Percentiles rank a stretch among this genome's conserved stretches.
phyloP scores from a whole-genome alignment of 352 stramenopile genomes.

The Phytophthora foliorum region DNA sequence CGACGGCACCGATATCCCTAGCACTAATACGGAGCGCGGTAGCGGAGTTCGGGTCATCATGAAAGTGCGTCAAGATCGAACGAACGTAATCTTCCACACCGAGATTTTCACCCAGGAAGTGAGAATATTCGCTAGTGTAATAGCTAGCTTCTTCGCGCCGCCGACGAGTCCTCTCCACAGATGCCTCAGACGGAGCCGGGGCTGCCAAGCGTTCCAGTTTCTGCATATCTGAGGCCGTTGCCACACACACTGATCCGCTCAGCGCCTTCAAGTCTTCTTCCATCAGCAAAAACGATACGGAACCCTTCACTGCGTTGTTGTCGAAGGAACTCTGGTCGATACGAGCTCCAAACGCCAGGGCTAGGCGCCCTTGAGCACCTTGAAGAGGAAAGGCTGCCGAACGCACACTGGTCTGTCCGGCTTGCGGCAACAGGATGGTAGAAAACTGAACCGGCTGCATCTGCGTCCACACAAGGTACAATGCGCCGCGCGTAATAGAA shows the following conservation, averaged over 20 bases:
- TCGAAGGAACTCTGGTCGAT: constrained; percentile 62
- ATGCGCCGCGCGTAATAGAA: constrained; percentile 60
- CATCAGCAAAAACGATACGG: constrained; percentile 75
- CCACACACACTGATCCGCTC: constrained; percentile 61
- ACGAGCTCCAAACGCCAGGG: constrained; percentile 65
- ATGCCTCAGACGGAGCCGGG: constrained; percentile 33
- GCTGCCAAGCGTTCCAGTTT: constrained; percentile 50
- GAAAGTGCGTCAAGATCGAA: constrained; percentile 68
- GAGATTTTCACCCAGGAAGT: constrained; percentile 45
- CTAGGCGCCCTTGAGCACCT: constrained; percentile 57
- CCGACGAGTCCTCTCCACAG: constrained; percentile 46
- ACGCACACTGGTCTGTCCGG: constrained; percentile 59
- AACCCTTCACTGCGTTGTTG: constrained; percentile 66
- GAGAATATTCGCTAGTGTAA: constrained; percentile 51
- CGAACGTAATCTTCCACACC: constrained; percentile 68
- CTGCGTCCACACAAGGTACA: constrained; percentile 80
- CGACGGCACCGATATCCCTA: constrained; percentile 55
- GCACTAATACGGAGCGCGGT: constrained; percentile 53
- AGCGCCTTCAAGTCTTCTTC: constrained; percentile 47
- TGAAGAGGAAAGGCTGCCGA: constrained; percentile 74
- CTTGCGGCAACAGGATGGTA: constrained; percentile 67
- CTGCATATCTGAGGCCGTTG: constrained; percentile 77
- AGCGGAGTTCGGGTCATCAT: constrained; percentile 55
- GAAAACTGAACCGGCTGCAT: constrained; percentile 68
- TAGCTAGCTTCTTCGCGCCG: constrained; percentile 53